A percentile compares a stretch with the other conserved stretches of the same genome.
Evolutionary conservation across 75 land plant genomes (phyloP).

Genomic region (Adiantum capillusveneris): DNA sequence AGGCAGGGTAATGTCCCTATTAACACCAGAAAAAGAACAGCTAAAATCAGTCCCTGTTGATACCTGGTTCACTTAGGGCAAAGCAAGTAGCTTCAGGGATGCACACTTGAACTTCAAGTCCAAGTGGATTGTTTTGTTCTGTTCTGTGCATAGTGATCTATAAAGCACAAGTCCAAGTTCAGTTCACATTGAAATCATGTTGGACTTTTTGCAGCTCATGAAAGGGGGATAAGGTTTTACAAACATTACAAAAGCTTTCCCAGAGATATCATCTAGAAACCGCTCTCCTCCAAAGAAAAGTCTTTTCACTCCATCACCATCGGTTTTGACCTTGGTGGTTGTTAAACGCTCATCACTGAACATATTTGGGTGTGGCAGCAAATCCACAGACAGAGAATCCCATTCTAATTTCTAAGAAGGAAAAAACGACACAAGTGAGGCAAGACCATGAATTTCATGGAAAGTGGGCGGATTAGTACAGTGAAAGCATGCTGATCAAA

Average conservation of each 20-base stretch:
- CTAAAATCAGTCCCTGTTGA: background rate
- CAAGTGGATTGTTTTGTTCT: slow-evolving; percentile 79
- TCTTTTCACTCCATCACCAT: slow-evolving; percentile 95
- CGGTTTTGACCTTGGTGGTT: slow-evolving; percentile 27
- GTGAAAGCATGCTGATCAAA: slow-evolving; percentile 21
- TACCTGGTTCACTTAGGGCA: slow-evolving; percentile 97
- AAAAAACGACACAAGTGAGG: background rate
- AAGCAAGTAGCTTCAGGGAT: slow-evolving; percentile 85
- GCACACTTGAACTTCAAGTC: slow-evolving; percentile 93
- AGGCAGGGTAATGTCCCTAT: background rate
- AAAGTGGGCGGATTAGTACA: background rate
- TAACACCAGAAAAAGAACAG: background rate
- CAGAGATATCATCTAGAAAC: slow-evolving; percentile 91
- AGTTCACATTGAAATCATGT: background rate
- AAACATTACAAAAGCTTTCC: slow-evolving; percentile 74
- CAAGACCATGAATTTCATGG: background rate
- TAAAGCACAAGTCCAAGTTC: background rate
- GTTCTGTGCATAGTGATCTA: slow-evolving; percentile 97
- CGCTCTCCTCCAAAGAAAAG: slow-evolving; percentile 97
- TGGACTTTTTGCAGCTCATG: background rate
- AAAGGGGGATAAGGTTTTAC: slow-evolving; percentile 4
- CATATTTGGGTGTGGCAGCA: slow-evolving; percentile 99
- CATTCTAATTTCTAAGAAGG: slow-evolving; percentile 86
- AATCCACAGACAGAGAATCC: slow-evolving; percentile 88
- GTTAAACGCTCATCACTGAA: slow-evolving; percentile 59